Evolutionary conservation across 768 basidiomycete genomes (phyloP), one percentile per base, ranked within the genome.

Genomic region (Psilocybe sp.): DNA sequence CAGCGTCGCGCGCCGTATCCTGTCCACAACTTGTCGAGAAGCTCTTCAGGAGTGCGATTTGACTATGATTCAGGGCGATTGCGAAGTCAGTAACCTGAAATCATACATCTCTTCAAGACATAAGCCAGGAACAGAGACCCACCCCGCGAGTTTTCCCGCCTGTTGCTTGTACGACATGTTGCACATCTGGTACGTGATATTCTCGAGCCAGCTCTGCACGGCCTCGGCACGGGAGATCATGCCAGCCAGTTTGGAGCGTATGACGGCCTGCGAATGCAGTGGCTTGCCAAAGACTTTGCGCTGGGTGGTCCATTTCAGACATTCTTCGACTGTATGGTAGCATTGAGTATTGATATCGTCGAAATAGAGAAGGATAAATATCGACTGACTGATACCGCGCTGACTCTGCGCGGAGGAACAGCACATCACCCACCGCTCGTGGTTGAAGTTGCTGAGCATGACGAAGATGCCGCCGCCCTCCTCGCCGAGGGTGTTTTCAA

Each of bases 271-370:
- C 3, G 87, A 80, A 54, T 81, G 79, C 37, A 96, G 71, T 3
- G 87, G 91, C 67, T 89, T 94, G 44, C 94, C 95, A 59, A 96
- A 96, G 8, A 92, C 94, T 60, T 91, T 87, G 37, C 95, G 84
- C 64, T 97, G 92, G 46, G 78, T 80, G 3, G 84, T 76, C 95
- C 95, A 98, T 60, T 89, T 90, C 56, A 95, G 63, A 61, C 90
- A 93, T 68, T 94, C 92, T 60, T 95, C 92, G 36, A 92, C 75
- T 62, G 80, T 28, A 19, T 9, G 18, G 49, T 46, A 47, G 42
- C 35, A 11, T 8, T 4, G n/a, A n/a, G n/a, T n/a, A n/a, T n/a
- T n/a, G n/a, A n/a, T n/a, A n/a, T n/a, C n/a, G n/a, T n/a, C n/a
- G n/a, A n/a, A n/a, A n/a, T n/a, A n/a, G n/a, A n/a, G n/a, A n/a